Evolutionary conservation across 768 basidiomycete species (phyloP), one percentile per base, ranked within the genome.

Genomic region (Trametes punicea): DNA sequence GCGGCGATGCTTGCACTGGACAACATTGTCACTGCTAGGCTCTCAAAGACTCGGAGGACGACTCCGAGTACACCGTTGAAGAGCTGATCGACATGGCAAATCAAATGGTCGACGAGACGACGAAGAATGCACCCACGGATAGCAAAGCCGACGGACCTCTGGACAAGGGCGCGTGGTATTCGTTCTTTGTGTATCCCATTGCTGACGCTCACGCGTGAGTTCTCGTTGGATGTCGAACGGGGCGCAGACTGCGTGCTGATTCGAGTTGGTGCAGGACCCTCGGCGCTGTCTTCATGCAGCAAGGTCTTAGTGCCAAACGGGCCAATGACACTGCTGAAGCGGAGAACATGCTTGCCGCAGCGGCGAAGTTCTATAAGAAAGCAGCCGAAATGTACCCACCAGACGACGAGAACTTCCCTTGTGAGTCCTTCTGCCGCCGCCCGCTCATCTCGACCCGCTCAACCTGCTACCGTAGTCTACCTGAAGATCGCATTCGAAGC

Each of bases 381-480:
- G 71, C 74, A 18, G 71, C 71, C 6, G 60, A 50, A 6, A 44
- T 48, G 30, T 71, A 64, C 45, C 73, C 73, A 15, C 62, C 66
- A 18, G 77, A 79, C 56, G 76, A 78, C 39, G 74, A 77, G 64
- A 54, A 65, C 23, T 65, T 68, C 46, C 58, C 64, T 3, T 63
- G 65, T 62, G 47, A 44, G 69, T 60, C 7, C 20, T 25, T 13
- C 9, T 26, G 38, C 46, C 49, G 10, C 21, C 25, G 39, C 13
- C 45, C 9, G 31, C 16, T 46, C 27, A 9, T 41, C 11, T 30
- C 10, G 36, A 15, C 9, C n/a, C 11, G 42, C 42, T 52, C 18
- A 53, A 25, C 20, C 26, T 20, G 23, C 26, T 23, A 10, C 40
- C 39, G 36, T 44, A 62, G 51, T 59, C 56, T 58, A 55, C 45